Base-by-base conservation (phyloP, 2,329 filamentous ascomycete species). In the Aciculosporium take region DNA sequence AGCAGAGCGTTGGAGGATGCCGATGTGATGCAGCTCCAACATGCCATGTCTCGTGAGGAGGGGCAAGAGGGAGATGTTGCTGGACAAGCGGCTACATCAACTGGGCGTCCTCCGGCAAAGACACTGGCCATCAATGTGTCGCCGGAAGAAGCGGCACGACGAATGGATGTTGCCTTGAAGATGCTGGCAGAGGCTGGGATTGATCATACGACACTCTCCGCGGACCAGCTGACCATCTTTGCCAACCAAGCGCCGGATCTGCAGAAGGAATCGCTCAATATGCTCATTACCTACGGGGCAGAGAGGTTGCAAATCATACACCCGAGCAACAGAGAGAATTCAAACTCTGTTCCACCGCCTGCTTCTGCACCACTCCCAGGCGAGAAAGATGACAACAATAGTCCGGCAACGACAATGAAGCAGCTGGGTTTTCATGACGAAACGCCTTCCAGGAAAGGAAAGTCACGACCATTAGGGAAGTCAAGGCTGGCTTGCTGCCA, bases 171-270 rank as follows among this genome's bases (percentile, higher is more conserved):
- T 7, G 72, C 74, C 6, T 60, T 62, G n/a, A 57, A 59, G 20
- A 58, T 75, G 24, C 62, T 77, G 5, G 56, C 36, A 2, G 60
- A 62, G 2, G 64, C 57, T n/a, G 63, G 61, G 4, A 64, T 77
- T n/a, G 65, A 73, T 29, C 71, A 70, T 1, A 56, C 60, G 2
- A 69, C 71, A 0, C 57, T 77, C 8, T 72, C 69, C 0, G 46
- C 56, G 4, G 72, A 76, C 35, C 73, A 77, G 49, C 74, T 77
- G 45, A 67, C 60, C 48, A 77, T 76, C 13, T 74, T 78, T 48
- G 63, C 72, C 7, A 77, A 78, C 41, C 74, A 78, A 54, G 67
- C 72, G 1, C 71, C 72, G 0, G 63, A 68, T 3, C 54, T 76
- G 5, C 74, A 77, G 47, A 58, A 60, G 40, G 64, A 71, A 40